These are phyloP conservation scores for Protostelium mycophagum DNA, from an alignment of 78 protist species.

Conservation along the genomic window DNA sequence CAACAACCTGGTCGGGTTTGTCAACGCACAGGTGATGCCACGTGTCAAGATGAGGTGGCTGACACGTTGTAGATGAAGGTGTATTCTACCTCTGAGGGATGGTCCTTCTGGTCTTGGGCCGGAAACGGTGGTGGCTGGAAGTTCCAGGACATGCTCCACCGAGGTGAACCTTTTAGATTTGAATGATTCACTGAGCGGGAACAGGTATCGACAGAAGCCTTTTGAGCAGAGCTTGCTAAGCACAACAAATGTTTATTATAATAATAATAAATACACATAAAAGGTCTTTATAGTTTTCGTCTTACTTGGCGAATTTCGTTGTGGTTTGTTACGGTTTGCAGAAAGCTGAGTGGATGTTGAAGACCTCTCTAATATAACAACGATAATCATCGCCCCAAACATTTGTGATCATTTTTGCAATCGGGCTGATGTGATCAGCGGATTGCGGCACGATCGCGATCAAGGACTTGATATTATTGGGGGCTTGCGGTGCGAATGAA, in stretches of 20 bases:
- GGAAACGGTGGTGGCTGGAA: not conserved
- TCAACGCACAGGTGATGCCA: slow-evolving; percentile 1
- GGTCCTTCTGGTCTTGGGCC: not conserved
- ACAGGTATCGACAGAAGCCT: not conserved
- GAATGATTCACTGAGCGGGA: not conserved
- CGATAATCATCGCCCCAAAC: not conserved
- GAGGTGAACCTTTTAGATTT: not conserved
- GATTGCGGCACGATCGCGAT: slow-evolving; percentile 4
- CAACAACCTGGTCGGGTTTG: not conserved
- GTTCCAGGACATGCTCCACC: not conserved
- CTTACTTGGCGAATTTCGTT: too few relatives aligned
- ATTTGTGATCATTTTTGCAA: not conserved
- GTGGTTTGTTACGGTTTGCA: too few relatives aligned
- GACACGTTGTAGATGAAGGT: too few relatives aligned
- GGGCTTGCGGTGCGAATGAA: slow-evolving; percentile 90
- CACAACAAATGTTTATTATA: too few relatives aligned
- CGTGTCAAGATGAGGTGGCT: too few relatives aligned
- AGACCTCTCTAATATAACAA: too few relatives aligned
- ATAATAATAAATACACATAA: too few relatives aligned
- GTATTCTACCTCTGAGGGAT: not conserved
- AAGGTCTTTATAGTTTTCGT: too few relatives aligned
- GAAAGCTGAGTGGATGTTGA: too few relatives aligned
- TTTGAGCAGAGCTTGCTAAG: too few relatives aligned
- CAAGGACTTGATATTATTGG: slow-evolving; percentile 81
- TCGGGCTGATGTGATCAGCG: not conserved